Base-by-base conservation (phyloP, 257 asterid genomes). In the Eucommia ulmoides region DNA sequence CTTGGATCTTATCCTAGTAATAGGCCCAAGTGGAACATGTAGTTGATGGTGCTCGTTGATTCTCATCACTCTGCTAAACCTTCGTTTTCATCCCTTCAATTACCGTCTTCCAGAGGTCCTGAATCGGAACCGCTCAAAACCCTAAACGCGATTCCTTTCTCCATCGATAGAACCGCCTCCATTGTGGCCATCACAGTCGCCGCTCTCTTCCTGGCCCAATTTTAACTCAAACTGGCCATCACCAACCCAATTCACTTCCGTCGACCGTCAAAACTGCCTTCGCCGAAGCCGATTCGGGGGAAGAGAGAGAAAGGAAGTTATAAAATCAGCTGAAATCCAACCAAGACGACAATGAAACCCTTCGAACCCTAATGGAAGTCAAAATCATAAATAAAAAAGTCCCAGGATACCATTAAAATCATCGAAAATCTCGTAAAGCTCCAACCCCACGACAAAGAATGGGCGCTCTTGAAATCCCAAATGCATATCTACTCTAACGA, bases 391-490 rank as follows among this genome's bases (percentile, higher is more conserved):
- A 59, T 52, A 60, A 61, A 51, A 83, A 74, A 69, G 33, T 77
- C n/a, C 20, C 64, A 70, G 0, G 94, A 86, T 41, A 88, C 96
- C 2, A 74, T 91, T 22, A 60, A 63, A 49, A 58, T 76, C 22
- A 38, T 86, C 1, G 79, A 86, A 0, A 79, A 47, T 61, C 55
- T 86, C 26, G 80, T 66, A 7, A 81, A 76, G 22, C 58, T 83
- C 1, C 89, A 91, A 62, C 95, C 93, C 7, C 71, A 77, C 19
- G 98, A 86, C 38, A 22, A 24, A 0, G 96, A 83, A 72, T 91
- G 93, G 96, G 81, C 87, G 7, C 60, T 91, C 73, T 52, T 91
- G 89, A 91, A 64, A 64, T 75, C 92, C 16, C 98, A 91, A 60
- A 52, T 91, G 51, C 64, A 70, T 68, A 68, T 79, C 21, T 67